These are phyloP conservation scores for Patellifolia procumbens DNA, from an alignment of 179 eudicot species.

Conservation along the genomic window DNA sequence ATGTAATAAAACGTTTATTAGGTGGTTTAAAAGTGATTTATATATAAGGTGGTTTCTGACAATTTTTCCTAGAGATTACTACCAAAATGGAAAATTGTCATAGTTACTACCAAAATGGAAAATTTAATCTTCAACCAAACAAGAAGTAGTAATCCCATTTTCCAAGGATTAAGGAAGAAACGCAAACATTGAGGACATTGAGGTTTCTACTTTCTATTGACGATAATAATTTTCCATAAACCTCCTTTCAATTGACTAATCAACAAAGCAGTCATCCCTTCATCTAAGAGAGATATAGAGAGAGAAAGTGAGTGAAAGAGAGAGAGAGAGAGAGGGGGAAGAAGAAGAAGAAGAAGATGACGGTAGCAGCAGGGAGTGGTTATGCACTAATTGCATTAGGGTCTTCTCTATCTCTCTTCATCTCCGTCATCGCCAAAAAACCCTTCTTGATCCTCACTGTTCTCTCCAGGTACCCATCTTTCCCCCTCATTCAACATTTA, in stretches of 20 bases:
- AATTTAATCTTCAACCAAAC: too few species aligned
- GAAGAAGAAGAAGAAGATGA: slow-evolving; percentile 34
- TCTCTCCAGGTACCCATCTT: slow-evolving; percentile 65
- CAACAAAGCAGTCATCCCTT: background rate
- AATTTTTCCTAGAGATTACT: too few species aligned
- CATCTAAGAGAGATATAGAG: background rate
- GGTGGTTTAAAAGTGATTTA: too few species aligned
- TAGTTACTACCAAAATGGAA: too few species aligned
- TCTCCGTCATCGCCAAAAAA: slow-evolving; percentile 73
- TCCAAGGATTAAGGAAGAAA: too few species aligned
- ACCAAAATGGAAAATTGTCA: too few species aligned
- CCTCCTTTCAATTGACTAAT: background rate
- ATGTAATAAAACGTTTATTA: too few species aligned
- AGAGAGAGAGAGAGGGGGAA: background rate
- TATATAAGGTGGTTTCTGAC: too few species aligned
- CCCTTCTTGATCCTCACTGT: slow-evolving; percentile 92
- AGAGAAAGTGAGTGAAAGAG: background rate
- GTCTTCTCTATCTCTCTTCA: slow-evolving; percentile 79
- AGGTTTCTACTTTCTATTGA: slow-evolving; percentile 4
- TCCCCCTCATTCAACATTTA: background rate
- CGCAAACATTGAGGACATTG: too few species aligned
- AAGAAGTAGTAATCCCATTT: too few species aligned
- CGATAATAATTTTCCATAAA: too few species aligned
- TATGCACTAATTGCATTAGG: slow-evolving; percentile 80
- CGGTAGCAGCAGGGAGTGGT: slow-evolving; percentile 73